Evolutionary conservation across 2,329 filamentous ascomycete genomes (phyloP), one percentile per base, ranked within the genome.

Genomic region (Aspergillus fumigatus): DNA sequence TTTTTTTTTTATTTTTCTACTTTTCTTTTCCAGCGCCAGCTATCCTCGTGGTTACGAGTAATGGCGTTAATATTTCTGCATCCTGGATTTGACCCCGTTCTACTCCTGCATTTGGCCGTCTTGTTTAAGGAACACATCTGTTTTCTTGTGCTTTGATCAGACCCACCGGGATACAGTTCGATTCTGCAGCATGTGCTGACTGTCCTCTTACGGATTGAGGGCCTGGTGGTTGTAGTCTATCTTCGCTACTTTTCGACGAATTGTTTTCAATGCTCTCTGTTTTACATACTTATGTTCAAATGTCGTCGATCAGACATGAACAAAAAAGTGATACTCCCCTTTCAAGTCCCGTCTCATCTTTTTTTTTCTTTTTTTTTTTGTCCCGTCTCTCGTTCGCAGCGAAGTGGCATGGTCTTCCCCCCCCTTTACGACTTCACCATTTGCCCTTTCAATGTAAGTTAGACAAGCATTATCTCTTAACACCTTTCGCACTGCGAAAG

Each of bases 41-140:
- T 51, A 21, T 11, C 48, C 54, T 41, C 51, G 55, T 53, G 57
- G 45, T 23, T 41, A 48, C 59, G 59, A 60, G 60, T 51, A 51
- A 65, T 62, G 64, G 60, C 66, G 68, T 68, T 70, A 66, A 70
- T 67, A 65, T 51, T 59, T 64, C 57, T 55, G 54, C 55, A 52
- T 56, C 52, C 56, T 59, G 55, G 23, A 60, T 64, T 55, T 51
- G 59, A 65, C 64, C 62, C 52, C 64, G 59, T 56, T 58, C 54
- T 67, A 61, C 61, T 63, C 64, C 57, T 62, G 50, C 60, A 59
- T 65, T 60, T 51, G 52, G 65, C 58, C 64, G 61, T 66, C 64
- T 59, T 59, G 63, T 60, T 59, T 58, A 55, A 54, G 54, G 55
- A 58, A 62, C 63, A 59, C 55, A 38, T 61, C 57, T 57, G 55